A percentile compares a stretch with the other conserved stretches of the same genome.
phyloP scores from a whole-genome alignment of 2,329 filamentous ascomycete genomes.

The Pseudogymnoascus sp. region DNA sequence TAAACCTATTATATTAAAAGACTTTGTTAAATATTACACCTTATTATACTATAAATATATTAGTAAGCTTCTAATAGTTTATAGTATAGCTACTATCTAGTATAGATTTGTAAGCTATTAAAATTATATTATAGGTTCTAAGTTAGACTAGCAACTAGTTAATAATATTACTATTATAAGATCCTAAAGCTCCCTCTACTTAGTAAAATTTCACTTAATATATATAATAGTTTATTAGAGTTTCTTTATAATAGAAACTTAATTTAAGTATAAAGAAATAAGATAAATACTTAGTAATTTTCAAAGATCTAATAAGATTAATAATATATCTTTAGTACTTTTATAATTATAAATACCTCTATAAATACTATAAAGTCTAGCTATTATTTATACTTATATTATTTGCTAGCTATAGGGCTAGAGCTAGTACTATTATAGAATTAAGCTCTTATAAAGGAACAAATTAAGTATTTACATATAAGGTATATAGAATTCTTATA shows the following conservation, averaged over 20 bases:
- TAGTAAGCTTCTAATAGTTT: background rate
- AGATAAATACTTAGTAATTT: background rate
- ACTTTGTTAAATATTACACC: constrained; percentile 7
- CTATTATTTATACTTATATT: background rate
- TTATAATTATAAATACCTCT: background rate
- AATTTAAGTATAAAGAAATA: background rate
- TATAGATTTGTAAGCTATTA: background rate
- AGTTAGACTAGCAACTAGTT: background rate
- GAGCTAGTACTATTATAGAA: background rate
- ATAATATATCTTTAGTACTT: background rate
- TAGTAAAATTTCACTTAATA: background rate
- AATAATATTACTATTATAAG: constrained; percentile 1
- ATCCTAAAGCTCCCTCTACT: background rate
- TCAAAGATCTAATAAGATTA: background rate
- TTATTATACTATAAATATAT: background rate
- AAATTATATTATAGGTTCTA: background rate
- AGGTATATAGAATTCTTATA: background rate
- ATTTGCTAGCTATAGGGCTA: background rate
- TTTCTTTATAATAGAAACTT: background rate
- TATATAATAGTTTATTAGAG: background rate
- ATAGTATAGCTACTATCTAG: background rate
- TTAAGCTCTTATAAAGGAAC: background rate
- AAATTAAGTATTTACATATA: background rate
- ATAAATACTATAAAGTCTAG: background rate
- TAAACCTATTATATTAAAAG: background rate